phyloP scores from a whole-genome alignment of 2,329 filamentous ascomycete genomes.

The Aspergillus terreus region DNA sequence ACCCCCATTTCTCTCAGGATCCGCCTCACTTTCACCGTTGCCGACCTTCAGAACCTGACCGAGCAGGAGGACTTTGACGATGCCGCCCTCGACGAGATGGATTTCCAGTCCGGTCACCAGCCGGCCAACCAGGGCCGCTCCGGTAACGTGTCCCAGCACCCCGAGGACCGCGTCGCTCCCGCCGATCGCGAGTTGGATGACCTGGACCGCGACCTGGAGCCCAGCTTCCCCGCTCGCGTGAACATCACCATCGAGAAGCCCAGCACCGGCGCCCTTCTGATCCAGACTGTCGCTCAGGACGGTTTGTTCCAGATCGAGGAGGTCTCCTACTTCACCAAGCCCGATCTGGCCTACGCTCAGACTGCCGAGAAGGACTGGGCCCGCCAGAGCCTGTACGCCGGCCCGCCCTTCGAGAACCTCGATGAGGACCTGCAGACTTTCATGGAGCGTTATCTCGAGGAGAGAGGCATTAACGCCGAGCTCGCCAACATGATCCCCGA shows the following conservation, averaged over 20 bases:
- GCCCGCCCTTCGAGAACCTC: slow-evolving; percentile 87
- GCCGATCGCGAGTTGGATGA: slow-evolving; percentile 58
- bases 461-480: slow-evolving; percentile 82
- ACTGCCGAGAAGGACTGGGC: slow-evolving; percentile 73
- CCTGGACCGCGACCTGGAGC: slow-evolving; percentile 47
- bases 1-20: slow-evolving; percentile 49
- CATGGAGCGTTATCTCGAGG: slow-evolving; percentile 90
- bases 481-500: slow-evolving; percentile 90
- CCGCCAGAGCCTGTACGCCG: slow-evolving; percentile 76
- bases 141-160: slow-evolving; percentile 46
- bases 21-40: slow-evolving; percentile 78
- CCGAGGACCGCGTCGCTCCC: slow-evolving; percentile 55
- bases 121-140: slow-evolving; percentile 54
- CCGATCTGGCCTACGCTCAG: slow-evolving; percentile 71
- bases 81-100: slow-evolving; percentile 53
- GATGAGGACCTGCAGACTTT: slow-evolving; percentile 93
- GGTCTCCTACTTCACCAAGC: slow-evolving; percentile 79
- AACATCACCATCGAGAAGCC: slow-evolving; percentile 87
- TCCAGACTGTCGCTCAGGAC: slow-evolving; percentile 83
- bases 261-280: slow-evolving; percentile 76
- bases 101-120: slow-evolving; percentile 49
- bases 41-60: slow-evolving; percentile 69
- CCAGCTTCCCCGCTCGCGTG: slow-evolving; percentile 73
- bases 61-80: slow-evolving; percentile 56
- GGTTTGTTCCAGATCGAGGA: slow-evolving; percentile 85